Base-by-base conservation (phyloP, 208 protist genomes). In the Crithidia thermophila region DNA sequence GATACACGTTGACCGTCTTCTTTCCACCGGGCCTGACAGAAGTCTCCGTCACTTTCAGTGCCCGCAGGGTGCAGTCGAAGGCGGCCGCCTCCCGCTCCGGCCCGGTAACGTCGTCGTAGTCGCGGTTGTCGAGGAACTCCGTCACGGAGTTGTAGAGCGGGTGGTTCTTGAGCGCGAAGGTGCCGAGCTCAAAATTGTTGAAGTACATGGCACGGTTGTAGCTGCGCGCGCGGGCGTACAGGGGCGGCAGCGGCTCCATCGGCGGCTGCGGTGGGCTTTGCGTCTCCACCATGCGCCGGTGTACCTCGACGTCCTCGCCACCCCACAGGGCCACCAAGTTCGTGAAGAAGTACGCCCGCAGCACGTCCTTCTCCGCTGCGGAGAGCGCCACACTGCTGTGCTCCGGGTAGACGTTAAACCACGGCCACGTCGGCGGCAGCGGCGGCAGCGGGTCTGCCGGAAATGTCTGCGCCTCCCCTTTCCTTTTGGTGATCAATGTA, bases 351-450 rank as follows among this genome's bases (percentile, higher is more conserved):
- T 37, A 49, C 34, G 60, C 23, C 2, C 27, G 45, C 49, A 67
- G 42, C 60, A 67, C 47, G n/a, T 57, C 47, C 20, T 6, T 50
- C 47, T 67, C 47, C 33, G 60, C 45, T 1, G 47, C 28, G 0
- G 34, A 40, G 18, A 67, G 47, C 10, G 60, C 60, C 1, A 20
- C 34, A 37, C 60, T 67, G 60, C 60, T 67, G 46, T 56, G 60
- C 16, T 39, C 60, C 23, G 60, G 45, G 25, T 49, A 67, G 34
- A 67, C 60, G 36, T 51, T 51, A 10, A 33, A 30, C 60, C 60
- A 67, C 47, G 60, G 60, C 60, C 60, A 67, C 31, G 60, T 67
- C 60, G 60, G 60, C 10, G 60, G 60, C 45, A 67, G 60, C 60
- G 60, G 49, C 23, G 43, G 60, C 60, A 57, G 45, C 20, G n/a